phyloP scores from a whole-genome alignment of 169 alveolate species.

The Plasmodium berghei region DNA sequence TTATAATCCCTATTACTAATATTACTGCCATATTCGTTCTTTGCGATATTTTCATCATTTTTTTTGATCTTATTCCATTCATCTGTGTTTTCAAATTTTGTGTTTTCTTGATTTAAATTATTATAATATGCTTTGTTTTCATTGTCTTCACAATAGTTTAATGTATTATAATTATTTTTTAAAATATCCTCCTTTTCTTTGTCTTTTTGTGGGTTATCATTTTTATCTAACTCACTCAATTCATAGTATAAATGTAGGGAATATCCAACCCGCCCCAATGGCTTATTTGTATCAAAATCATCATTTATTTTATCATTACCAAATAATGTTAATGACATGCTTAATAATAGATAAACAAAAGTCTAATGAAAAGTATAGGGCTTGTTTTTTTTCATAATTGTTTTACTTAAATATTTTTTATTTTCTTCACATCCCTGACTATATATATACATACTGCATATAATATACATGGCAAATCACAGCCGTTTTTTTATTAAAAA shows the following conservation, averaged over 20 bases:
- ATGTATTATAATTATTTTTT: neutral
- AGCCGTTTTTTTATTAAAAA: too few species aligned
- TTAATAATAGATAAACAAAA: neutral
- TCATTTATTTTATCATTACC: conserved; percentile 32
- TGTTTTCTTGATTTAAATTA: neutral
- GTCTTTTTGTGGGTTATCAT: conserved; percentile 3
- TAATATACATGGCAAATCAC: too few species aligned
- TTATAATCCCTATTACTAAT: neutral
- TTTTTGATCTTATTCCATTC: neutral
- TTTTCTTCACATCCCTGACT: neutral
- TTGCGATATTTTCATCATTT: neutral
- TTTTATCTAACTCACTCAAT: conserved; percentile 8
- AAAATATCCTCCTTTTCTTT: conserved; percentile 12
- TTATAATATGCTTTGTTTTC: neutral
- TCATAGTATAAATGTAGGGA: conserved; percentile 73
- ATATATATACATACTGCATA: too few species aligned
- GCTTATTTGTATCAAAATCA: conserved; percentile 12
- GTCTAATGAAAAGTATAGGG: neutral
- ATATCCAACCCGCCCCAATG: conserved; percentile 69
- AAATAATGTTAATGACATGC: conserved; percentile 72
- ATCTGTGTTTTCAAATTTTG: neutral
- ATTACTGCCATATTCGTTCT: neutral
- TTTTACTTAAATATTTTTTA: neutral
- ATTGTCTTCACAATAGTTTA: conserved; percentile 2
- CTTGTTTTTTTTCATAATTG: conserved; percentile 1